Conservation (phyloP, 306 rosid species). For the Corylus americana region DNA sequence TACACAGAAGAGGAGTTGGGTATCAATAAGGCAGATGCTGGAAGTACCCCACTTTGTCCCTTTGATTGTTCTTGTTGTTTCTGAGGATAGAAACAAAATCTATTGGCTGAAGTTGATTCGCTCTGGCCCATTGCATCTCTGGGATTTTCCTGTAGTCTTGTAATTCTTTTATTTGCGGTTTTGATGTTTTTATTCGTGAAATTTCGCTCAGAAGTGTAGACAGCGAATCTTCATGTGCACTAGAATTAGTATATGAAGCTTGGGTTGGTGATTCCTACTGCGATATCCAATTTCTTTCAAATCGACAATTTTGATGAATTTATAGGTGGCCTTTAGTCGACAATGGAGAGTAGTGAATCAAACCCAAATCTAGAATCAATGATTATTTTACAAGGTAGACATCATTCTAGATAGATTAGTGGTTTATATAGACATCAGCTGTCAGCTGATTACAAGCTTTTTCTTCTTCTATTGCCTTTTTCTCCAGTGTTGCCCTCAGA, state of each 20-base stretch:
- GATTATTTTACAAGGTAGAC: no score
- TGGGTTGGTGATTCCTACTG: no score
- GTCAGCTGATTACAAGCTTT: conserved; percentile 24
- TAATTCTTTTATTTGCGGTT: no score
- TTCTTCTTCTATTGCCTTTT: conserved; percentile 41
- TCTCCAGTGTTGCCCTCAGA: conserved; percentile 27
- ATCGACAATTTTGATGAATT: no score
- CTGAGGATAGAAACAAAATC: conserved; percentile 22
- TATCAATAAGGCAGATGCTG: conserved; percentile 55
- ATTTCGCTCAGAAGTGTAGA: not conserved
- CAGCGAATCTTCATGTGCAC: not conserved
- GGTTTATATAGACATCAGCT: not conserved
- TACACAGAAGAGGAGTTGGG: conserved; percentile 76
- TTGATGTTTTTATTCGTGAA: not conserved
- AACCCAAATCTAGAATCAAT: not conserved
- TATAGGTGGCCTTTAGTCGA: no score
- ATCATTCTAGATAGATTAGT: not conserved
- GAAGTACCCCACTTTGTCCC: conserved; percentile 77
- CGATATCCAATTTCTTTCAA: no score
- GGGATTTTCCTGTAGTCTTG: conserved; percentile 11
- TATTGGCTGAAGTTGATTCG: not conserved
- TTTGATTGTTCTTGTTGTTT: conserved; percentile 91
- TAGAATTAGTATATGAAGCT: not conserved
- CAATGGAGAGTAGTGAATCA: no score
- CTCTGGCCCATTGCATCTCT: not conserved